Evolutionary conservation across 176 grass and related monocot species (phyloP).

Genomic region (Themeda triandra): DNA sequence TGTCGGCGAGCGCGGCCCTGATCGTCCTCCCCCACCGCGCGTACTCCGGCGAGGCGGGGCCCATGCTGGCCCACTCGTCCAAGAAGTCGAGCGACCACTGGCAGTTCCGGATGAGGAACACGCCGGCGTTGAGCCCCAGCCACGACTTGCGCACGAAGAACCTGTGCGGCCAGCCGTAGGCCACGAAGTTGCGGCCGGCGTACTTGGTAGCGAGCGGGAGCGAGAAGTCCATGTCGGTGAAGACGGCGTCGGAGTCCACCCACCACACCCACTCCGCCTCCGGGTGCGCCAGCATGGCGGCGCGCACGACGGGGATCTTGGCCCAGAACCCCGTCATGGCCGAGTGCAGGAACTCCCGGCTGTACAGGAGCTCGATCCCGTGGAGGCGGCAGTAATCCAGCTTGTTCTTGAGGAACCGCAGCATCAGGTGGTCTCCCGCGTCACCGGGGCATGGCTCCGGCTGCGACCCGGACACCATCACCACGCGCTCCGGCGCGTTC

Average conservation of each 20-base stretch:
- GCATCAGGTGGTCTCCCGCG: slow-evolving; percentile 70
- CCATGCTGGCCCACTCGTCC: slow-evolving; percentile 42
- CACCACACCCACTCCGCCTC: slow-evolving; percentile 93
- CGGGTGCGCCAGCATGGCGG: slow-evolving; percentile 78
- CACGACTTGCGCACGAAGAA: not conserved
- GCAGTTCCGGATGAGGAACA: slow-evolving; percentile 92
- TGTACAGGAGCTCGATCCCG: slow-evolving; percentile 68
- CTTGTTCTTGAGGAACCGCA: slow-evolving; percentile 88
- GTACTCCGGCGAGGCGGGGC: slow-evolving; percentile 41
- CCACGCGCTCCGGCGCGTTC: slow-evolving; percentile 14
- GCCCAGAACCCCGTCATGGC: slow-evolving; percentile 65
- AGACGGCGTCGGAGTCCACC: slow-evolving; percentile 79
- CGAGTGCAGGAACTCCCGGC: slow-evolving; percentile 50
- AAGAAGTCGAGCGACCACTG: slow-evolving; percentile 84
- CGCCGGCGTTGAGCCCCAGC: slow-evolving; percentile 30
- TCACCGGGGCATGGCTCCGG: slow-evolving; percentile 48
- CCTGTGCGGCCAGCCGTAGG: slow-evolving; percentile 46
- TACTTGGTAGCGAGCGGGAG: slow-evolving; percentile 50
- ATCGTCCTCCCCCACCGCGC: slow-evolving; percentile 12
- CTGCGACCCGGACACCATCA: slow-evolving; percentile 77
- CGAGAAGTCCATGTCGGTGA: slow-evolving; percentile 92
- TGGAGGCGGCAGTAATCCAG: slow-evolving; percentile 82
- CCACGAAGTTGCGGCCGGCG: slow-evolving; percentile 41
- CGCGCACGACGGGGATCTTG: slow-evolving; percentile 64
- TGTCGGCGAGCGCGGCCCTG: slow-evolving; percentile 28